A percentile compares a stretch with the other conserved stretches of the same genome.
These are phyloP conservation scores for Rostrohypoxylon terebratum DNA, from an alignment of 495 filamentous ascomycete genomes.

Conservation along the genomic window DNA sequence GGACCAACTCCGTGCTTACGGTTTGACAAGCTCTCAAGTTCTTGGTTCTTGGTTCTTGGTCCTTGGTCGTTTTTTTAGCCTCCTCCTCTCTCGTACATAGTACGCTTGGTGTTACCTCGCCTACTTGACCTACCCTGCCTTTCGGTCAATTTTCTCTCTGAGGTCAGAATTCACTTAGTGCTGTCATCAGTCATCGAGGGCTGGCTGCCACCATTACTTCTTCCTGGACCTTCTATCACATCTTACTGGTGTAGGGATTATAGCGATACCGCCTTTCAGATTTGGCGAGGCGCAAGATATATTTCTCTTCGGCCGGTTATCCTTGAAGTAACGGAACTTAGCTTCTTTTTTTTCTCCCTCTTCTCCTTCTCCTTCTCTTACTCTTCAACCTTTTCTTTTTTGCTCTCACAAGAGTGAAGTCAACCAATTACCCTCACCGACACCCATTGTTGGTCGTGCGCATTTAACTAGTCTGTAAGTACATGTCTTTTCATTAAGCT, in stretches of 20 bases:
- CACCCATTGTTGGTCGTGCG: conserved; percentile 42
- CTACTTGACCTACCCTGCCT: conserved; percentile 35
- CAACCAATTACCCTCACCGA: conserved; percentile 46
- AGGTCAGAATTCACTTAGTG: conserved; percentile 35
- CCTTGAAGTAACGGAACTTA: conserved; percentile 37
- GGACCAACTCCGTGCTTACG: conserved; percentile 39
- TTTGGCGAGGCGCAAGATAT: conserved; percentile 36
- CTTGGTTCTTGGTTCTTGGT: too few species aligned
- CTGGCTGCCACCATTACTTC: conserved; percentile 30
- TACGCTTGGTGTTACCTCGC: conserved; percentile 32
- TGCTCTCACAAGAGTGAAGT: conserved; percentile 21
- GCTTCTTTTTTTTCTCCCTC: conserved; percentile 33
- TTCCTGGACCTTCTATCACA: conserved; percentile 33
- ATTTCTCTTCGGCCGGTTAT: conserved; percentile 29
- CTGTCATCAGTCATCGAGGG: conserved; percentile 43
- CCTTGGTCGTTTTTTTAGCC: conserved; percentile 43
- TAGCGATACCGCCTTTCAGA: conserved; percentile 42
- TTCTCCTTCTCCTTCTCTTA: not conserved
- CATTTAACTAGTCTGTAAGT: conserved; percentile 36
- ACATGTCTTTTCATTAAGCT: conserved; percentile 24
- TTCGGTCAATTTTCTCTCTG: conserved; percentile 28
- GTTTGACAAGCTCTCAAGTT: conserved; percentile 35
- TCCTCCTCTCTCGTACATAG: conserved; percentile 18
- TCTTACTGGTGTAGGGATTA: conserved; percentile 44
- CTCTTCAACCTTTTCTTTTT: conserved; percentile 17